phyloP scores from a whole-genome alignment of 805 yeast genomes.

The Ogataea wickerhamii region DNA sequence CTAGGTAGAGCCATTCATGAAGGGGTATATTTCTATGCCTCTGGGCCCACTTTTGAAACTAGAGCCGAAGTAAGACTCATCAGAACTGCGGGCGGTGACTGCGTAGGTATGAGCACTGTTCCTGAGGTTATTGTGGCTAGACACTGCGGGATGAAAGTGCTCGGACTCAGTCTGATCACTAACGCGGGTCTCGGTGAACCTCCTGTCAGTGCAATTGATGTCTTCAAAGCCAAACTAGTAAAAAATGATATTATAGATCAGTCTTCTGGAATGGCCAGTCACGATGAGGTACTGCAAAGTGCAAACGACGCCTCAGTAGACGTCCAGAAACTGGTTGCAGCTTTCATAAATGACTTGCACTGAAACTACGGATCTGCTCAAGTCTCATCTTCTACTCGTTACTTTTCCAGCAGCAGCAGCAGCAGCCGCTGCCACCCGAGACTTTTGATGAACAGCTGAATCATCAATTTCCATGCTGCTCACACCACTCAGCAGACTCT shows the following conservation, averaged over 20 bases:
- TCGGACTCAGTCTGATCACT: conserved; percentile 84
- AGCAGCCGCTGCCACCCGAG: conserved; percentile 22
- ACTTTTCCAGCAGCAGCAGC: conserved; percentile 20
- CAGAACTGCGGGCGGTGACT: conserved; percentile 75
- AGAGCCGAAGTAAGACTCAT: conserved; percentile 87
- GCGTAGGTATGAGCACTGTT: conserved; percentile 97
- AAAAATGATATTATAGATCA: conserved; percentile 38
- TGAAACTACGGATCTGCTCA: neutral
- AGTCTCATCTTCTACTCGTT: conserved; percentile 5
- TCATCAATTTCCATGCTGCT: conserved; percentile 4
- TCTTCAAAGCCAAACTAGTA: conserved; percentile 13
- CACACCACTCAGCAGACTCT: conserved; percentile 1
- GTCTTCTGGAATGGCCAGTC: conserved; percentile 79
- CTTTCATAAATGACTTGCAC: conserved; percentile 39
- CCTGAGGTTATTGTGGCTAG: conserved; percentile 94
- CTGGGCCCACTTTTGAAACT: conserved; percentile 93
- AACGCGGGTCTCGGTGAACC: conserved; percentile 71
- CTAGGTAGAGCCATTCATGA: conserved; percentile 70
- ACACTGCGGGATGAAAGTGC: conserved; percentile 76
- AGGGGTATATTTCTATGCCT: conserved; percentile 79
- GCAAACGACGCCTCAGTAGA: conserved; percentile 80
- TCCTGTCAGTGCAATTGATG: conserved; percentile 64
- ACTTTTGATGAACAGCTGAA: conserved; percentile 2
- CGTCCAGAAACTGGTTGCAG: conserved; percentile 66
- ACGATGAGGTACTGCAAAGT: conserved; percentile 83